phyloP scores from a whole-genome alignment of 768 basidiomycete genomes.

The Tulasnella calospora region DNA sequence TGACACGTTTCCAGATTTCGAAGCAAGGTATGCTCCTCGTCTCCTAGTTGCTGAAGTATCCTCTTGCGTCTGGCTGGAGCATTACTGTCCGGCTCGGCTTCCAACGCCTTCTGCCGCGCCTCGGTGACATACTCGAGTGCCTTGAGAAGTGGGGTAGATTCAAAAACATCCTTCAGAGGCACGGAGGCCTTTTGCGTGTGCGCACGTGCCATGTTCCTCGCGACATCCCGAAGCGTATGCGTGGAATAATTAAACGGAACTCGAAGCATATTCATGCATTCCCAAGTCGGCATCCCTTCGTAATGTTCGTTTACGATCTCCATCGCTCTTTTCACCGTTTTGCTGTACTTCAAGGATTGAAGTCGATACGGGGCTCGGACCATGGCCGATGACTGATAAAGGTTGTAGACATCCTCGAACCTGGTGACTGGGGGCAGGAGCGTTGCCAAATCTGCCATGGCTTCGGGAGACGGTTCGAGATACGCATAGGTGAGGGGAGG shows the following conservation, averaged over 20 bases:
- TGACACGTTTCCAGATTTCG: slow-evolving; percentile 65
- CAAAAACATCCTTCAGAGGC: slow-evolving; percentile 40
- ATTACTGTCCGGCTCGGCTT: slow-evolving; percentile 11
- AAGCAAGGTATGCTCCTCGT: slow-evolving; percentile 32
- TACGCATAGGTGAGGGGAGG: slow-evolving; percentile 51
- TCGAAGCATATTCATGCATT: slow-evolving; percentile 23
- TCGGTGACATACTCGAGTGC: slow-evolving; percentile 46
- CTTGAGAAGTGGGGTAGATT: slow-evolving; percentile 40
- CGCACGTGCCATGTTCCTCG: slow-evolving; percentile 39
- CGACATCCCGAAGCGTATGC: slow-evolving; percentile 30
- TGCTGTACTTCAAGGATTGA: slow-evolving; percentile 13
- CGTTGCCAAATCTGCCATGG: slow-evolving; percentile 32
- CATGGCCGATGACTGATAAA: slow-evolving; percentile 39
- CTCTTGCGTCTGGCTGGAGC: neutral
- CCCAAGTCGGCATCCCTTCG: neutral
- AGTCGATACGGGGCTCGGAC: slow-evolving; percentile 40
- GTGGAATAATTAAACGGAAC: slow-evolving; percentile 11
- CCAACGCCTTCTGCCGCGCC: slow-evolving; percentile 26
- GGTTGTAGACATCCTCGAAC: slow-evolving; percentile 42
- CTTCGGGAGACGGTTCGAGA: slow-evolving; percentile 37
- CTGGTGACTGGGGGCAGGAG: slow-evolving; percentile 35
- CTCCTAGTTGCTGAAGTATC: slow-evolving; percentile 19
- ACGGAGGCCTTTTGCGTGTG: slow-evolving; percentile 46
- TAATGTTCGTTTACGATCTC: neutral
- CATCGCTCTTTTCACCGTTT: neutral